Evolutionary conservation across 2,329 filamentous ascomycete species (phyloP).

Genomic region (Fusarium napiforme): DNA sequence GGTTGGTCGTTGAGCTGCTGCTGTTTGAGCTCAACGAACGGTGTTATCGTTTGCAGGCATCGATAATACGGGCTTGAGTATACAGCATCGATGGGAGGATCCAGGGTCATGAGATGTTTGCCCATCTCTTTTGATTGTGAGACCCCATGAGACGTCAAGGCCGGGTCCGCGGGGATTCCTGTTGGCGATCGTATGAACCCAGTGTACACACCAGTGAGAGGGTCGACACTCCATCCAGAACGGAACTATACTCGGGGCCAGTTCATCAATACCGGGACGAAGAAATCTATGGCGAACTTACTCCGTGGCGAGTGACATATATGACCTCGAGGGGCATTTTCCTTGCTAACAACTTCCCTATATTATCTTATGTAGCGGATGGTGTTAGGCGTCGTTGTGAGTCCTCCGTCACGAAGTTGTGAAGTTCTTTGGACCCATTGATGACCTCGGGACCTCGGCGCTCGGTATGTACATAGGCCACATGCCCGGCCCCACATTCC

Average conservation of each 20-base stretch:
- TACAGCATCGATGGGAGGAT: conserved; percentile 77
- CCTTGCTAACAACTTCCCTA: not conserved
- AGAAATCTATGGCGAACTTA: conserved; percentile 57
- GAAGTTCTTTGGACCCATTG: not conserved
- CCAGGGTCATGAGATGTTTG: conserved; percentile 67
- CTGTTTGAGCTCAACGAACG: conserved; percentile 65
- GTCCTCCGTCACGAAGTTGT: not conserved
- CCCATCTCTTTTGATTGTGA: conserved; percentile 84
- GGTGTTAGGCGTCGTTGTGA: not conserved
- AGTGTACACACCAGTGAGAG: conserved; percentile 80
- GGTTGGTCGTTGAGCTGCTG: conserved; percentile 27
- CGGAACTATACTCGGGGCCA: conserved; percentile 73
- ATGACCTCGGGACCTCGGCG: conserved; percentile 36
- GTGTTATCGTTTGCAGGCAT: conserved; percentile 84
- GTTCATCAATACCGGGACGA: conserved; percentile 25
- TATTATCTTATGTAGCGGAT: not conserved
- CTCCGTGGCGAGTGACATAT: conserved; percentile 79
- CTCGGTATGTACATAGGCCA: conserved; percentile 6
- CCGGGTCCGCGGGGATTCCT: conserved; percentile 86
- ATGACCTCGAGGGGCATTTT: conserved; percentile 75
- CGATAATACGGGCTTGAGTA: conserved; percentile 91
- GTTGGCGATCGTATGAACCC: conserved; percentile 82
- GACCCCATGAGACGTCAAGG: conserved; percentile 87
- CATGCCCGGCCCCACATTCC: conserved; percentile 34
- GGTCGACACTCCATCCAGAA: conserved; percentile 88